Evolutionary conservation across 176 grass and related monocot species (phyloP), one percentile per base, ranked within the genome.

Genomic region (Phyllostachys edulis): DNA sequence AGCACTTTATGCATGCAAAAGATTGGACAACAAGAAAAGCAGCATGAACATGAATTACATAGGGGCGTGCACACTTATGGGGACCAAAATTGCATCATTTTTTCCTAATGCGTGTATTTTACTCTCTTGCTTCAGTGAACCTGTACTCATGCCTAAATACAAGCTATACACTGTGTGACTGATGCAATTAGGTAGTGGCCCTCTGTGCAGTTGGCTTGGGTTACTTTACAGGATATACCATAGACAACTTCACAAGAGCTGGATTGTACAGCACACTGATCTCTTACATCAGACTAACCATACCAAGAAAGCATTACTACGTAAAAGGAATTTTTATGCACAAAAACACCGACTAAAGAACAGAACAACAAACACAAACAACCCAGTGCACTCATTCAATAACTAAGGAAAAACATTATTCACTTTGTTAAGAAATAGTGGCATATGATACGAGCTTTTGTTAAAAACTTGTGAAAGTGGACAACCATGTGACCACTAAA

Each of bases 181-280:
- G 5, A 38, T 26, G 4, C 29, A 65, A 65, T 69, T 13, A 24
- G 17, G 17, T 74, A 27, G 24, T 41, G 3, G 6, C 13, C 20
- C 0, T 42, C 52, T 62, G 5, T 73, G 16, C 5, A 80, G 51
- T 75, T 60, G 34, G 34, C 18, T 80, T 67, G 7, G 20, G 87
- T 84, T 47, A 1, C 7, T 73, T 83, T 45, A 83, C 37, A 67
- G 49, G 41, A 68, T 17, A 42, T 47, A 52, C 13, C 16, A 65
- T 56, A 78, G 24, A 32, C 23, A 88, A 50, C 4, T 51, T 77
- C 80, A 83, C 9, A 63, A 72, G 24, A 65, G 55, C 10, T 78
- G 36, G 26, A 49, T 55, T 18, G 5, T 41, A 70, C n/a, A 59
- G 67, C 23, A 20, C 13, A 27, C 7, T 47, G 13, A 37, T 17